Evolutionary conservation across 768 basidiomycete species (phyloP).

Genomic region (Arthromyces matolae): DNA sequence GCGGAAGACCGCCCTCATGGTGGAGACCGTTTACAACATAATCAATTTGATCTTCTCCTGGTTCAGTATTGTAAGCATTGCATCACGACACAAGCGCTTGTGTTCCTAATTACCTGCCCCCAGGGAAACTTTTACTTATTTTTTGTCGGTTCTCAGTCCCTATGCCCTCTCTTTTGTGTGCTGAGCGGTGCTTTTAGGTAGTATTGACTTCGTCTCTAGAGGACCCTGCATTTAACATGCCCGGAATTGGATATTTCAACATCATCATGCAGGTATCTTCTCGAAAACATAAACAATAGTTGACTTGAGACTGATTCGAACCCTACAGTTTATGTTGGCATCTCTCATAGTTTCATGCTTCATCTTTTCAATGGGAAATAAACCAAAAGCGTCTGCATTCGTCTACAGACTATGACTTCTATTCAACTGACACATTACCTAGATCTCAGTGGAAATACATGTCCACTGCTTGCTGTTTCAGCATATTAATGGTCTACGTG

Average conservation of each 20-base stretch:
- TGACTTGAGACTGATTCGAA: neutral
- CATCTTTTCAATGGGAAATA: constrained; percentile 94
- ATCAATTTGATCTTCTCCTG: constrained; percentile 88
- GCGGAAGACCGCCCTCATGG: constrained; percentile 69
- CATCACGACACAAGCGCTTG: neutral
- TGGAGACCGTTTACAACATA: constrained; percentile 84
- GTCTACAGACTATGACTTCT: neutral
- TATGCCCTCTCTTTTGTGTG: no score
- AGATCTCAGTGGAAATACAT: constrained; percentile 88
- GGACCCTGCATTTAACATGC: constrained; percentile 59
- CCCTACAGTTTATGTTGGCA: constrained; percentile 80
- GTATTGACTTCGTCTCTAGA: constrained; percentile 89
- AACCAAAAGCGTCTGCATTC: constrained; percentile 67
- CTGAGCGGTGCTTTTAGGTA: constrained; percentile 60
- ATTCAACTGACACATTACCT: neutral
- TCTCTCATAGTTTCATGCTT: constrained; percentile 87
- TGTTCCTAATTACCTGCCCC: neutral
- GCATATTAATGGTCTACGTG: constrained; percentile 80
- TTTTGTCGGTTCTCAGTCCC: constrained; percentile 62
- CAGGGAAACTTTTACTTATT: constrained; percentile 95
- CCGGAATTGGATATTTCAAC: constrained; percentile 70
- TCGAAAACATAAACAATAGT: neutral
- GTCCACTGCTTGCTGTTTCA: constrained; percentile 67
- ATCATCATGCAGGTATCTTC: constrained; percentile 61
- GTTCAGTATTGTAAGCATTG: constrained; percentile 77